A percentile compares a stretch with the other conserved stretches of the same genome.
Evolutionary conservation across 1,139 yeast genomes (phyloP).

Genomic region (Taphrina wiesneri): DNA sequence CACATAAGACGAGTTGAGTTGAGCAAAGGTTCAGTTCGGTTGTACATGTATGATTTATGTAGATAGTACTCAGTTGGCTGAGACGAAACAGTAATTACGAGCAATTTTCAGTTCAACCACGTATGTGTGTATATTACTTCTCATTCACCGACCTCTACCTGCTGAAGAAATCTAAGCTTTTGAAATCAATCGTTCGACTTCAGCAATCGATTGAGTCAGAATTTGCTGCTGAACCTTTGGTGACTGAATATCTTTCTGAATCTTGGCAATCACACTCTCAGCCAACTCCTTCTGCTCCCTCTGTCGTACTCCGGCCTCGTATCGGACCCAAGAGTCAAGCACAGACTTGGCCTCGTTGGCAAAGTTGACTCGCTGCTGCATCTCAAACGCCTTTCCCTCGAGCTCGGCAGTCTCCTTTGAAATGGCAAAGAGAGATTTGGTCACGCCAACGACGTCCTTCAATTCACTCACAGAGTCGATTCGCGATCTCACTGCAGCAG

Average conservation of each 20-base stretch:
- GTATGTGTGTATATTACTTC: background rate
- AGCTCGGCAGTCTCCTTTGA: constrained; percentile 95
- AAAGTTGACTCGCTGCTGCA: constrained; percentile 85
- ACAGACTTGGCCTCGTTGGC: constrained; percentile 91
- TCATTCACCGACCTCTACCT: background rate
- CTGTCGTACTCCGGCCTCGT: constrained; percentile 95
- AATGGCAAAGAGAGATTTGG: constrained; percentile 85
- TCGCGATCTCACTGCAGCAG: constrained; percentile 88
- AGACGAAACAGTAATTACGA: background rate
- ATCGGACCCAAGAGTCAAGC: constrained; percentile 98
- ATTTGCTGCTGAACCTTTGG: constrained; percentile 93
- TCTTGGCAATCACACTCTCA: constrained; percentile 80
- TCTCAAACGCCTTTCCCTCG: constrained; percentile 90
- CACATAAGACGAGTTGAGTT: too few relatives aligned
- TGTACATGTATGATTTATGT: too few relatives aligned
- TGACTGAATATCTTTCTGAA: constrained; percentile 77
- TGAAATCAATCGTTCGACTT: constrained; percentile 58
- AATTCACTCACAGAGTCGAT: constrained; percentile 83
- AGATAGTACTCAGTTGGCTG: background rate
- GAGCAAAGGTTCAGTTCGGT: too few relatives aligned
- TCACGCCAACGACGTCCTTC: constrained; percentile 87
- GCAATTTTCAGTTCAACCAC: background rate
- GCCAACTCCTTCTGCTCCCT: constrained; percentile 92
- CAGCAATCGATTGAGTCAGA: constrained; percentile 85
- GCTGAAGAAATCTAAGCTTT: constrained; percentile 22